phyloP scores from a whole-genome alignment of 139 green algal genomes.

The Coccomyxa sp. region DNA sequence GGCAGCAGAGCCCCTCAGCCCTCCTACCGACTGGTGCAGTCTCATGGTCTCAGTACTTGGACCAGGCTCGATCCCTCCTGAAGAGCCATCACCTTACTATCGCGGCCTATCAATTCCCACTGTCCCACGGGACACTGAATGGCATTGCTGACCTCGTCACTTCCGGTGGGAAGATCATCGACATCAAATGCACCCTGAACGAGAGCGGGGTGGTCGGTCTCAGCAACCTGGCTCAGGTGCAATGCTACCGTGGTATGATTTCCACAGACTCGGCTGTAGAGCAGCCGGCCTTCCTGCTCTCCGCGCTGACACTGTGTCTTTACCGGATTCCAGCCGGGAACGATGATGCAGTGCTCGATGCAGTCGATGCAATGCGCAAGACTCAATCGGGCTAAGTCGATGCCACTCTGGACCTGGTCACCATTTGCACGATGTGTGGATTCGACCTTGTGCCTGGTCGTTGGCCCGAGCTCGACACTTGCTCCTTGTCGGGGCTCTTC shows the following conservation, averaged over 20 bases:
- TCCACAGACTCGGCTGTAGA: not conserved
- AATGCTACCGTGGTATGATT: not conserved
- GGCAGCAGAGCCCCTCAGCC: not conserved
- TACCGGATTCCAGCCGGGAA: not conserved
- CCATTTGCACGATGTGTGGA: not conserved
- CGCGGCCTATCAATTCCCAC: not conserved
- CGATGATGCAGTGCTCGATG: not conserved
- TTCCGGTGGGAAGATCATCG: not conserved
- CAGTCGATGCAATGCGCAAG: not conserved
- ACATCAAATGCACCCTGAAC: conserved; percentile 1
- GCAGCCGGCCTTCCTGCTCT: not conserved
- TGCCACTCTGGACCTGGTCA: not conserved
- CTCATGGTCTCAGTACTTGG: not conserved
- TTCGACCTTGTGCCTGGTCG: not conserved
- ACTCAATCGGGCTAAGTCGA: not conserved
- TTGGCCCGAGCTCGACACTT: not conserved
- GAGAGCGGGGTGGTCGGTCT: not conserved
- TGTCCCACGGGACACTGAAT: not conserved
- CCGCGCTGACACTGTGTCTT: not conserved
- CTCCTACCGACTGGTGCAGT: not conserved
- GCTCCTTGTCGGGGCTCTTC: not conserved
- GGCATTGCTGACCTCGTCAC: not conserved
- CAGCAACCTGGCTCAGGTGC: not conserved
- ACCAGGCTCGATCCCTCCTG: not conserved
- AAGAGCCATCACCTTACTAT: not conserved